phyloP scores from a whole-genome alignment of 805 yeast genomes.

The Teunomyces atbi region DNA sequence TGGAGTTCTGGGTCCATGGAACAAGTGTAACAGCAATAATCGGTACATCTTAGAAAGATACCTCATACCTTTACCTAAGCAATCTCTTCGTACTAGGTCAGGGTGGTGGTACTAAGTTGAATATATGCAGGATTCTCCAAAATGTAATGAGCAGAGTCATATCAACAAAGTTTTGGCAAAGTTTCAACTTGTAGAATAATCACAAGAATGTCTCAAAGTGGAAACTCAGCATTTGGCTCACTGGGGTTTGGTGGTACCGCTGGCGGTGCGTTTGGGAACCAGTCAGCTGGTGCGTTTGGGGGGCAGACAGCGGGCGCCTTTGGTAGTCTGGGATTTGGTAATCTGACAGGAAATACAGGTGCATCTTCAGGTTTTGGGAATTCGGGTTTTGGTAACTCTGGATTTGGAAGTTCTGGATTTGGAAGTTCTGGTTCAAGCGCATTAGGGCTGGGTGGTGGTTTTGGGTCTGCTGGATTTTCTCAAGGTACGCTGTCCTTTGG shows the following conservation, averaged over 20 bases:
- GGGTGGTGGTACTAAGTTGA: neutral
- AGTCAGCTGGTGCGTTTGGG: neutral
- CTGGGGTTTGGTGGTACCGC: slow-evolving; percentile 8
- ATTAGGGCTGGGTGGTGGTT: slow-evolving; percentile 2
- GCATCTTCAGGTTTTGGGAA: slow-evolving; percentile 8
- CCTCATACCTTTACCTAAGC: too few relatives aligned
- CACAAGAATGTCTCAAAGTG: slow-evolving; percentile 2
- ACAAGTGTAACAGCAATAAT: too few relatives aligned
- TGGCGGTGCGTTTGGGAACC: slow-evolving; percentile 12
- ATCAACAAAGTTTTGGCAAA: neutral
- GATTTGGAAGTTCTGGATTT: slow-evolving; percentile 11
- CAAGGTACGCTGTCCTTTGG: neutral
- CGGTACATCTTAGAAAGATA: too few relatives aligned
- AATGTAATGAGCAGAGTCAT: neutral
- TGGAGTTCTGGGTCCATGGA: too few relatives aligned
- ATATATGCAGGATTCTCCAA: neutral
- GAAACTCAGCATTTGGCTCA: slow-evolving; percentile 13
- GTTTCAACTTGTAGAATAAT: neutral
- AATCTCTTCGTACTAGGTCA: too few relatives aligned
- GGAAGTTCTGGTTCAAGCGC: slow-evolving; percentile 6
- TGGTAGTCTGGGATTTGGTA: slow-evolving; percentile 11
- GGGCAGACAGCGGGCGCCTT: slow-evolving; percentile 11
- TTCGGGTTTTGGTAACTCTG: slow-evolving; percentile 22
- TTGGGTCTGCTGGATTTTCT: neutral
- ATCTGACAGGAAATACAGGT: neutral